Evolutionary conservation across 2,329 filamentous ascomycete genomes (phyloP), one percentile per base, ranked within the genome.

Genomic region (Monilinia polystroma): DNA sequence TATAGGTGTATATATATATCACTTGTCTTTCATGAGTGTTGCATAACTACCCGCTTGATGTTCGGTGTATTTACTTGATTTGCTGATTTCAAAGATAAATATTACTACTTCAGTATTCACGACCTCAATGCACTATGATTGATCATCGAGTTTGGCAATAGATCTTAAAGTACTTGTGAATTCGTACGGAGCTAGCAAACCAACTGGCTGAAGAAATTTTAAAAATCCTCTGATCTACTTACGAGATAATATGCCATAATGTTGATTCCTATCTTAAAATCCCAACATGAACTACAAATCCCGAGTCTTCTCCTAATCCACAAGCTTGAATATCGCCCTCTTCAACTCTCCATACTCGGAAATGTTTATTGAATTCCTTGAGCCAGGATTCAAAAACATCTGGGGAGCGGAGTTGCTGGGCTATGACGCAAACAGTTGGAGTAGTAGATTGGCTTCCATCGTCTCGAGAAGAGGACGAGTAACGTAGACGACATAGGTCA

Each of bases 381-480:
- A 97, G 79, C 92, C 93, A 98, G 18, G 82, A 80, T 73, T 94
- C 89, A 72, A 98, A 95, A 7, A 98, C 91, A 45, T 93, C 90
- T 2, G 91, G 86, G 38, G 92, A 89, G 41, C 95, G 87, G 59
- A 97, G 84, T 78, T 98, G 94, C 80, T 98, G 94, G 32, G 91
- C 94, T 62, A 98, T 84, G 7, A 98, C 79, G 75, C 91, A 93
- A 0, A 97, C 71, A 6, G 91, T 90, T 3, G 90, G 84, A 57
- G 67, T 73, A 14, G 70, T 66, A 10, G 65, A 47, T 68, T 72
- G 45, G 11, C n/a, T 3, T 20, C 26, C 6, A 55, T 45, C 6
- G 26, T 49, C 32, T 18, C 57, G 4, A 3, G n/a, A 23, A 23
- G 57, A 47, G 5, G 23, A 53, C 12, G 55, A 14, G 11, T 41